Base-by-base conservation (phyloP, 371 early-diverging fungal genomes). In the Conidiobolus incongruus region DNA sequence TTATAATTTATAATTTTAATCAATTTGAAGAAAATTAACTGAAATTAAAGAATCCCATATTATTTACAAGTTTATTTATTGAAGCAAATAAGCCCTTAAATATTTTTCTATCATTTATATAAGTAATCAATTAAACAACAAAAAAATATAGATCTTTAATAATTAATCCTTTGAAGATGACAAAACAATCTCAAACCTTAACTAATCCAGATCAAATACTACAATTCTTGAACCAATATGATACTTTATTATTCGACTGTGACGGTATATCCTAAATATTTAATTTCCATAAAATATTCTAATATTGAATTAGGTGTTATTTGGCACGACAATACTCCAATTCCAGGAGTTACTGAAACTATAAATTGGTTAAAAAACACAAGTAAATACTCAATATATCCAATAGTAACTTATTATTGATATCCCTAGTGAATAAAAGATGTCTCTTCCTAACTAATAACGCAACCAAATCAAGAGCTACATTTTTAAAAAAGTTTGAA, bases 361-460 rank as follows among this genome's bases (percentile, higher is more conserved):
- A 68, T 95, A 54, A 54, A 60, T 11, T 52, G 26, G 20, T 31
- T 45, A 13, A 4, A 50, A 38, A 38, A 52, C 5, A 44, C 42
- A 31, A 44, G 52, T 52, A 47, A 44, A 29, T 42, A 23, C 35
- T 4, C 35, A 26, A 29, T 11, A n/a, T 1, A 13, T 19, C 0
- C 1, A 3, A 29, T 2, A 39, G 19, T n/a, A 32, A 22, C 15
- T 4, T 12, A 42, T 13, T 24, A 8, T n/a, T 13, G 8, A 15
- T 23, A 38, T 24, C 20, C 24, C 28, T 31, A 10, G 20, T 44
- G 66, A 87, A 82, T 32, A n/a, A n/a, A n/a, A n/a, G 70, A 21
- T 49, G 91, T 13, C 63, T 87, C 34, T 94, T 91, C 60, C 90
- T 96, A 5, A 84, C 97, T 30, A 96, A 96, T 72, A 96, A 96